Evolutionary conservation across 2,329 filamentous ascomycete genomes (phyloP).

Genomic region (Penicillium sp.): DNA sequence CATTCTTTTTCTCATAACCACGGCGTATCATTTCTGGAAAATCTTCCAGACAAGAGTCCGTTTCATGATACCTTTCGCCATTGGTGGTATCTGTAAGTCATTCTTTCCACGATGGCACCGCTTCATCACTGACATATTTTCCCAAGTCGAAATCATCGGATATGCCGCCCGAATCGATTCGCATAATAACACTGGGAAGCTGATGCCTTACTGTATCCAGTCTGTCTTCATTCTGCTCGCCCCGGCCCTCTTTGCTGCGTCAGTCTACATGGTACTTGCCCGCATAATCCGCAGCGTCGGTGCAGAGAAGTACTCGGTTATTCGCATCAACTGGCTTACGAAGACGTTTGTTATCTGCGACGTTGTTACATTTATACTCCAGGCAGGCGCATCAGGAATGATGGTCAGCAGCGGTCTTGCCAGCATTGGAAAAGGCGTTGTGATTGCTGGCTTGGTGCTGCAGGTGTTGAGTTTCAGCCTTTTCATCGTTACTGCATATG

Average conservation of each 20-base stretch:
- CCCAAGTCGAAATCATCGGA: constrained; percentile 8
- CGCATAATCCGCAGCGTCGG: constrained; percentile 45
- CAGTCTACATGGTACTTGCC: constrained; percentile 51
- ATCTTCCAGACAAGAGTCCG: constrained; percentile 28
- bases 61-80: constrained; percentile 36
- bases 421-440: not conserved
- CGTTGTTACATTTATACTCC: constrained; percentile 49
- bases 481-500: constrained; percentile 4
- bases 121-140: too few relatives aligned
- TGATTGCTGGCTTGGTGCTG: not conserved
- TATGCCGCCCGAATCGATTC: constrained; percentile 9
- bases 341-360: constrained; percentile 51
- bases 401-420: not conserved
- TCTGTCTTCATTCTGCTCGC: constrained; percentile 48
- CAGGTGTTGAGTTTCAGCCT: constrained; percentile 10
- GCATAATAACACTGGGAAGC: constrained; percentile 11
- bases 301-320: constrained; percentile 45
- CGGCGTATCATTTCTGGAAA: constrained; percentile 30
- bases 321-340: constrained; percentile 47
- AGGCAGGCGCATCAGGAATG: constrained; percentile 27
- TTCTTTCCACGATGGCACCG: too few relatives aligned
- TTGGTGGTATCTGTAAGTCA: constrained; percentile 41
- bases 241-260: constrained; percentile 51
- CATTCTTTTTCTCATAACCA: constrained; percentile 30
- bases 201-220: constrained; percentile 43